Conservation (phyloP, 352 stramenopile species). For the Phytophthora syringae region DNA sequence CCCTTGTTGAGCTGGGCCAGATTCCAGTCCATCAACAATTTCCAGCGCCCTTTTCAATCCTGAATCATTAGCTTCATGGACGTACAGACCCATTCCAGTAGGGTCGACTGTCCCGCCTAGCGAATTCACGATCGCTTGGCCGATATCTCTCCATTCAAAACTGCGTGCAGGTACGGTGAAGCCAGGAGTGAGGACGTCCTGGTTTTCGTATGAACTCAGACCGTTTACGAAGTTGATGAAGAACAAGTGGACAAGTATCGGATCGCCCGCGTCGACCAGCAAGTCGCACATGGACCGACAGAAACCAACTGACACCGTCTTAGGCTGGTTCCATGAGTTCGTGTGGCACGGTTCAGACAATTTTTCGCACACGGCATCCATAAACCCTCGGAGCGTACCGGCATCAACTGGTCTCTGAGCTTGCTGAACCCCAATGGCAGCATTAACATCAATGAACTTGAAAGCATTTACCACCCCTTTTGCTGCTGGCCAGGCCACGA, state of each 20-base stretch:
- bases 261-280: constrained; percentile 2
- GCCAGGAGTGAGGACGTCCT: neutral
- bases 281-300: constrained; percentile 8
- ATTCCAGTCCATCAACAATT: neutral
- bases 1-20: neutral
- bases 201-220: neutral
- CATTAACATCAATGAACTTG: constrained; percentile 14
- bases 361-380: constrained; percentile 1
- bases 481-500: constrained; percentile 16
- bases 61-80: neutral
- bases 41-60: neutral
- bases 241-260: constrained; percentile 11
- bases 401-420: constrained; percentile 9
- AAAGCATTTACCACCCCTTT: constrained; percentile 5
- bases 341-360: neutral
- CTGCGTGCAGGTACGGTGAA: neutral
- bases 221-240: constrained; percentile 1
- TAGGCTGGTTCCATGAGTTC: neutral
- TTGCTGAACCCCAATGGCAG: constrained; percentile 5
- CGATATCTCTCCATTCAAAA: constrained; percentile 14
- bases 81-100: neutral
- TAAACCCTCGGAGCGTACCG: constrained; percentile 4
- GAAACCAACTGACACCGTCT: constrained; percentile 2
- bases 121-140: neutral
- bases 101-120: neutral